Evolutionary conservation across 164 flowering plant species (phyloP).

Genomic region (Saururus chinensis): DNA sequence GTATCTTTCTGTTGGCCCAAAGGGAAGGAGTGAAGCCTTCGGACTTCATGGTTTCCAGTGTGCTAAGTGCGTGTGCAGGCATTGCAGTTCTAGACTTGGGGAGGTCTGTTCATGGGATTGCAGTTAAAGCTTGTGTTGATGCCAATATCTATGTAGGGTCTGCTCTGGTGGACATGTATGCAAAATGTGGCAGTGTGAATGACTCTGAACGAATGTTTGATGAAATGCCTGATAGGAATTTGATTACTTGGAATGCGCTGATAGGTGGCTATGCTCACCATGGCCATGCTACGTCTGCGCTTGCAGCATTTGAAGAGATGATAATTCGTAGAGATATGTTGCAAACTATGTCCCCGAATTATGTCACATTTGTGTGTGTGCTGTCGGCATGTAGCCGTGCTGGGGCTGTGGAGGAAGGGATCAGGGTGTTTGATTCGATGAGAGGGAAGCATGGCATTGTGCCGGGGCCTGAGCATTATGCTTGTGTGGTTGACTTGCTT

Average conservation of each 20-base stretch:
- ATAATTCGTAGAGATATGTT: conserved; percentile 7
- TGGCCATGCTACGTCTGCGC: conserved; percentile 56
- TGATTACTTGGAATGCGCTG: conserved; percentile 72
- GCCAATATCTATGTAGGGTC: conserved; percentile 66
- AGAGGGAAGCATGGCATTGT: conserved; percentile 38
- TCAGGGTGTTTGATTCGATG: conserved; percentile 63
- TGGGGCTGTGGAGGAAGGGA: conserved; percentile 55
- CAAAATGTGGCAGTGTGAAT: conserved; percentile 69
- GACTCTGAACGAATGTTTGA: conserved; percentile 50
- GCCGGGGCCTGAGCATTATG: conserved; percentile 77
- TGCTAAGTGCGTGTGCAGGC: conserved; percentile 72
- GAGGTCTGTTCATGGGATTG: conserved; percentile 55
- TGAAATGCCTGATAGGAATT: conserved; percentile 49
- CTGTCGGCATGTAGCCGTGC: conserved; percentile 74
- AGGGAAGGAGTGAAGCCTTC: conserved; percentile 39
- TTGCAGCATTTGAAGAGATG: conserved; percentile 54
- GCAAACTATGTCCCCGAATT: conserved; percentile 32
- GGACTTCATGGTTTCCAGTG: conserved; percentile 73
- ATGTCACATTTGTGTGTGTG: conserved; percentile 61
- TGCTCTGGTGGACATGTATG: conserved; percentile 95
- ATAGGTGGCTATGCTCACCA: conserved; percentile 75
- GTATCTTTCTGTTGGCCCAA: conserved; percentile 31
- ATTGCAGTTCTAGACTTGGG: conserved; percentile 59
- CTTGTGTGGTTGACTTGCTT: conserved; percentile 81
- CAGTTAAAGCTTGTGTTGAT: conserved; percentile 64